phyloP scores from a whole-genome alignment of 495 filamentous ascomycete species.

The Xylaria venustula region DNA sequence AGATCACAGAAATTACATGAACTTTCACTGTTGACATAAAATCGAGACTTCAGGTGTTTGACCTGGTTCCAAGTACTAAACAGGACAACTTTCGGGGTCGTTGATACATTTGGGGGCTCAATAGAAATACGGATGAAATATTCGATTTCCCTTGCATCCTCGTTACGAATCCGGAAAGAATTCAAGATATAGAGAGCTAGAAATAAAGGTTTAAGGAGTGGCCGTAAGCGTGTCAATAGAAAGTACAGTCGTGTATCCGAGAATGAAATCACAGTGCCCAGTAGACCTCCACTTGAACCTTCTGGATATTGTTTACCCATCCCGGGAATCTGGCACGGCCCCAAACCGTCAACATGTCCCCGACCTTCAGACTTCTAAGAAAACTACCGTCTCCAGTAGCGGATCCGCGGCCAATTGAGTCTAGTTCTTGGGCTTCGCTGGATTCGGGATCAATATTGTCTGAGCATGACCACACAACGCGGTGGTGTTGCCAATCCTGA shows the following conservation, averaged over 20 bases:
- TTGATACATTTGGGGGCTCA: too few relatives aligned
- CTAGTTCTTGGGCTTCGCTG: constrained; percentile 36
- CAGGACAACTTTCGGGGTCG: too few relatives aligned
- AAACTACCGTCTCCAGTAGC: constrained; percentile 55
- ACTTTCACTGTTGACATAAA: too few relatives aligned
- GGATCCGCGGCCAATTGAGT: constrained; percentile 47
- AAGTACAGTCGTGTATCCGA: neutral
- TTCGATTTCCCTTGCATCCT: too few relatives aligned
- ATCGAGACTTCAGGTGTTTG: too few relatives aligned
- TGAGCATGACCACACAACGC: constrained; percentile 57
- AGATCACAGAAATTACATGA: too few relatives aligned
- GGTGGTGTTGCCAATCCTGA: constrained; percentile 35
- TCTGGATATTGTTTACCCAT: constrained; percentile 60
- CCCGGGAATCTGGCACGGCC: constrained; percentile 59
- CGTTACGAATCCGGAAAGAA: too few relatives aligned
- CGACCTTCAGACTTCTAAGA: constrained; percentile 57
- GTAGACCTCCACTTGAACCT: constrained; percentile 58
- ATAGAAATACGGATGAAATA: too few relatives aligned
- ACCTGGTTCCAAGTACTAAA: too few relatives aligned
- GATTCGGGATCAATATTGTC: constrained; percentile 51
- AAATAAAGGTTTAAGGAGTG: too few relatives aligned
- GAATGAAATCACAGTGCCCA: constrained; percentile 52
- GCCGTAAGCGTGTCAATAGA: neutral
- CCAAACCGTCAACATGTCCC: constrained; percentile 67
- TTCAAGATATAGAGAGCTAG: too few relatives aligned